A percentile compares a stretch with the other conserved stretches of the same genome.
Evolutionary conservation across 768 basidiomycete species (phyloP).

Genomic region (Paxillus involutus): DNA sequence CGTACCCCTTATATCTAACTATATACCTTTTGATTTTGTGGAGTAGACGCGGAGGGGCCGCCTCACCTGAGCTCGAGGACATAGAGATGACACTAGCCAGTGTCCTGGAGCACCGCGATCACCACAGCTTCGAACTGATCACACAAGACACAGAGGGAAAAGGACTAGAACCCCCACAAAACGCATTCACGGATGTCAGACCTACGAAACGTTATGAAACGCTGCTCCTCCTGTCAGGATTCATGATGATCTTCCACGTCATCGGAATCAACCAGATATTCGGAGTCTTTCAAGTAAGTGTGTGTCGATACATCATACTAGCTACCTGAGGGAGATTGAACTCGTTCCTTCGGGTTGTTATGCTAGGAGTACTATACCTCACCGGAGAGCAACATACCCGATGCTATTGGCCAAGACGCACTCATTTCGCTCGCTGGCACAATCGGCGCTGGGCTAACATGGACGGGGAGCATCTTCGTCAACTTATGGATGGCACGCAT

Average conservation of each 20-base stretch:
- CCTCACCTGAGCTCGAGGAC: too few species aligned
- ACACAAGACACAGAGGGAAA: too few species aligned
- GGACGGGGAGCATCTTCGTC: not conserved
- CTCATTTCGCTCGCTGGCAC: slow-evolving; percentile 2
- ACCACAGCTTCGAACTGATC: too few species aligned
- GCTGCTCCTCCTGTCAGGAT: not conserved
- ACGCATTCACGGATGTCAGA: not conserved
- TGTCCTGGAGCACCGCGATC: too few species aligned
- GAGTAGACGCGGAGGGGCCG: too few species aligned
- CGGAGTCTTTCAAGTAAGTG: not conserved
- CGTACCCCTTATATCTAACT: too few species aligned
- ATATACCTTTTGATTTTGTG: too few species aligned
- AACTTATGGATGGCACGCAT: slow-evolving; percentile 1
- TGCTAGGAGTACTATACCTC: slow-evolving; percentile 3
- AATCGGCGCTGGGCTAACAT: slow-evolving; percentile 1
- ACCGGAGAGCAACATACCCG: not conserved
- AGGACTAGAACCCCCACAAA: not conserved
- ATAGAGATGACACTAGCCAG: not conserved
- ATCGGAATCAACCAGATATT: slow-evolving; percentile 2
- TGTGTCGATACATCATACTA: too few species aligned
- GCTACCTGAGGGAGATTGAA: not conserved
- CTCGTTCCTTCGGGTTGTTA: not conserved
- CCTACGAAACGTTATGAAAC: not conserved
- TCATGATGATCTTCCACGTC: not conserved
- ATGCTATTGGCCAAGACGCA: slow-evolving; percentile 1